These are phyloP conservation scores for Moricandia arvensis DNA, from an alignment of 345 rosid genomes.

Conservation along the genomic window DNA sequence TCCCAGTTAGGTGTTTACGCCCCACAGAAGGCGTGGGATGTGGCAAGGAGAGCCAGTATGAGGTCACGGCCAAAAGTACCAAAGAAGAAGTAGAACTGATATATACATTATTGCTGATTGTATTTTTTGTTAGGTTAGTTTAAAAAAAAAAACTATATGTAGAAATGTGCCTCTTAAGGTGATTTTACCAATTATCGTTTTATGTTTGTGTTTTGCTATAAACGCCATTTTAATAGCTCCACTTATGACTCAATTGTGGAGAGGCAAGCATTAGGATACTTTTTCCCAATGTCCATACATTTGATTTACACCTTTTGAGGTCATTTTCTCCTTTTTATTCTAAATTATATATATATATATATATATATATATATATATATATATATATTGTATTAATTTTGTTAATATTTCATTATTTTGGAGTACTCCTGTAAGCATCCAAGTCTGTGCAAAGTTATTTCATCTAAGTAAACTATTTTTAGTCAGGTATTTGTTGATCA, in stretches of 20 bases:
- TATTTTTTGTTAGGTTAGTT: constrained; percentile 19
- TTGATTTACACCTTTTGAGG: constrained; percentile 3
- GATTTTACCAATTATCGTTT: constrained; percentile 8
- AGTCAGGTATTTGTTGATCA: too few relatives aligned
- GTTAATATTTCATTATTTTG: not conserved
- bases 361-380: not conserved
- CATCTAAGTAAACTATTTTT: too few relatives aligned
- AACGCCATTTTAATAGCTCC: constrained; percentile 34
- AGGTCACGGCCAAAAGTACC: constrained; percentile 52
- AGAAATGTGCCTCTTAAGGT: constrained; percentile 27
- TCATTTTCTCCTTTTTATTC: not conserved
- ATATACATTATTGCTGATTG: constrained; percentile 20
- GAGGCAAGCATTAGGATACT: constrained; percentile 30
- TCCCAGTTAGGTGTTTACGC: constrained; percentile 76
- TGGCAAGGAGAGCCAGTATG: constrained; percentile 90
- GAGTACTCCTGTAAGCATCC: not conserved
- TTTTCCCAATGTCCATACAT: constrained; percentile 24
- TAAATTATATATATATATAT: not conserved
- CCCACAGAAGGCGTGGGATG: constrained; percentile 99
- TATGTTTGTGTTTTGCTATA: constrained; percentile 21
- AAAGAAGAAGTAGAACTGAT: constrained; percentile 37
- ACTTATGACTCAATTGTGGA: constrained; percentile 21
- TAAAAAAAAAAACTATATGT: constrained; percentile 13
- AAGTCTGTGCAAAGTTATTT: too few relatives aligned
- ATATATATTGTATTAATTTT: not conserved